Base-by-base conservation (phyloP, 176 grass and related monocot genomes). In the Neostapfia colusana region DNA sequence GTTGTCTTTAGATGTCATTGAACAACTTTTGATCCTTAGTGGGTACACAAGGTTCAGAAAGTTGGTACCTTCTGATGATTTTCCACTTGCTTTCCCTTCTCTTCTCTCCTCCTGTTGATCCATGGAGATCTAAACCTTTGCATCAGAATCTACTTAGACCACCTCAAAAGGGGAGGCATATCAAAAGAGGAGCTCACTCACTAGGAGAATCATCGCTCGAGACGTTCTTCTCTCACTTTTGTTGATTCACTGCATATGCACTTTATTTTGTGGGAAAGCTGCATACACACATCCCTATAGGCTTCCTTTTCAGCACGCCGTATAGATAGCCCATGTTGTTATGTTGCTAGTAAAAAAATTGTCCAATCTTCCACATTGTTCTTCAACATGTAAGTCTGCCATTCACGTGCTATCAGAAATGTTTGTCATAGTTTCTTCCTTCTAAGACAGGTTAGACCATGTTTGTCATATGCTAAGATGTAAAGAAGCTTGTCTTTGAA, bases 21-120 rank as follows among this genome's bases (percentile, higher is more conserved):
- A 53, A 72, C 38, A 67, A 51, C 67, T 82, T 78, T 72, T 72
- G 27, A 72, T 71, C 40, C 20, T 27, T 2, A 79, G 44, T 46
- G 79, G 80, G 73, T 66, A 74, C 50, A 56, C 12, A 44, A 48
- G 26, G 61, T 73, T 78, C 74, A 78, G 60, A 83, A 87, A 87
- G 80, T 73, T 78, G 74, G 67, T 68, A 73, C 61, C 40, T 74
- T 87, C 74, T 74, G 58, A 87, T 87, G 79, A 87, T 87, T 60
- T 60, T 50, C 41, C 61, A 25, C 53, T 79, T 67, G 60, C 68
- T 67, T 73, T 87, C 65, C 21, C 48, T 66, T 11, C 40, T 49
- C 49, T 49, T 70, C 72, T 45, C 73, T 40, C 67, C 46, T 72
- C 25, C 58, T 39, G 25, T 87, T 83, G 73, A 73, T 67, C 71